Evolutionary conservation across 2,329 filamentous ascomycete genomes (phyloP), one percentile per base, ranked within the genome.

Genomic region (Claviceps capensis): DNA sequence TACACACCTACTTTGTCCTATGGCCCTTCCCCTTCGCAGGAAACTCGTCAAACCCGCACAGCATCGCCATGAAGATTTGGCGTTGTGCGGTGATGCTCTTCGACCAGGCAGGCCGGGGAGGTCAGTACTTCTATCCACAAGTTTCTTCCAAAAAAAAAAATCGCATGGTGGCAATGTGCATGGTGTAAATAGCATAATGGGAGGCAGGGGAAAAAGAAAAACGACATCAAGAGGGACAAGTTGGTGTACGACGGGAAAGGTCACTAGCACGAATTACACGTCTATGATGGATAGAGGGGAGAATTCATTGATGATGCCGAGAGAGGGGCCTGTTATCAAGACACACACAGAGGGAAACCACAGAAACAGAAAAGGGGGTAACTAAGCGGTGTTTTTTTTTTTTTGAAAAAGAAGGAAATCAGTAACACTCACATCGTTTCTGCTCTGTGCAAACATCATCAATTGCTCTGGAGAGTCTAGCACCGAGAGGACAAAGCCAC

Each of bases 381-480:
- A 41, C 14, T 8, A 41, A 42, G 7, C 17, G 17, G 17, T 11
- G 9, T 19, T 11, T 22, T 19, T 19, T n/a, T n/a, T n/a, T n/a
- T n/a, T n/a, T n/a, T n/a, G n/a, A 4, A 3, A 42, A 42, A 42
- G 8, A 41, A 47, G 47, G 19, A 34, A 26, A 43, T 6, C 17
- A n/a, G 23, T 14, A 23, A 3, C n/a, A 69, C 76, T 58, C 61
- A 83, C 80, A 57, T 80, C 74, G 36, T 71, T 70, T 34, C 70
- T 69, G 56, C 73, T 73, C 56, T 76, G 71, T 2, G 80, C 76
- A 43, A 78, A 73, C 69, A 79, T 79, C 70, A 80, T 77, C 47
- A 83, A 65, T 52, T 77, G 65, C 59, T 82, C 79, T 0, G 78
- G 79, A 26, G 64, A 73, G 56, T 79, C 75, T 2, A 83, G 70